Evolutionary conservation across 2,329 filamentous ascomycete species (phyloP), one percentile per base, ranked within the genome.

Genomic region (Fusarium agapanthi): DNA sequence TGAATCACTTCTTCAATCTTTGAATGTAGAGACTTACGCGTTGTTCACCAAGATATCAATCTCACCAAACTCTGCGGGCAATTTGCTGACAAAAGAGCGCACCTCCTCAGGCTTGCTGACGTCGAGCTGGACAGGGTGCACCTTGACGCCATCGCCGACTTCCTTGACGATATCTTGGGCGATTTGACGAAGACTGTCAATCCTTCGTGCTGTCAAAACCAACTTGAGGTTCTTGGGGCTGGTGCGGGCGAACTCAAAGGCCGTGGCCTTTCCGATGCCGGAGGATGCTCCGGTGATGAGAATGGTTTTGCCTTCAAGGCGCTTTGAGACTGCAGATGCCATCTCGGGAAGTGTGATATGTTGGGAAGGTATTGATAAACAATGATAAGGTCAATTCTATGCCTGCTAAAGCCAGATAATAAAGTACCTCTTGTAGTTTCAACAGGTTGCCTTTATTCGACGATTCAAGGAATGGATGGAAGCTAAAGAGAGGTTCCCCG

Each of bases 21-120:
- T 9, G 3, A 7, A 3, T 13, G 4, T 8, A 5, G 4, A 12
- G 3, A 87, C 92, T 82, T 82, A 96, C 94, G 95, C 95, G 86
- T 98, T 98, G 84, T 99, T 99, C 14, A 99, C 94, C 65, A 99
- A 83, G 3, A 98, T 88, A 81, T 98, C 89, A 63, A 98, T 92
- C 30, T 94, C 90, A 80, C 88, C 90, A 83, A 94, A 98, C 78
- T 95, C 95, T 58, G 90, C 89, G 0, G 95, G 95, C 74, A 98
- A 83, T 35, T 85, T 88, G 4, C 83, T 84, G 26, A 98, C 90
- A 78, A 98, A 95, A 35, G 83, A 84, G 55, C 87, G 86, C 9
- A 98, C 88, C 78, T 95, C 91, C 3, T 91, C 89, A 0, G 93
- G 86, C 58, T 92, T 92, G 85, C 92, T 95, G 56, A 99, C 91